Percentiles rank a stretch among this genome's conserved stretches.
These are phyloP conservation scores for Pilasporangium apinafurcum DNA, from an alignment of 352 stramenopile genomes.

Conservation along the genomic window DNA sequence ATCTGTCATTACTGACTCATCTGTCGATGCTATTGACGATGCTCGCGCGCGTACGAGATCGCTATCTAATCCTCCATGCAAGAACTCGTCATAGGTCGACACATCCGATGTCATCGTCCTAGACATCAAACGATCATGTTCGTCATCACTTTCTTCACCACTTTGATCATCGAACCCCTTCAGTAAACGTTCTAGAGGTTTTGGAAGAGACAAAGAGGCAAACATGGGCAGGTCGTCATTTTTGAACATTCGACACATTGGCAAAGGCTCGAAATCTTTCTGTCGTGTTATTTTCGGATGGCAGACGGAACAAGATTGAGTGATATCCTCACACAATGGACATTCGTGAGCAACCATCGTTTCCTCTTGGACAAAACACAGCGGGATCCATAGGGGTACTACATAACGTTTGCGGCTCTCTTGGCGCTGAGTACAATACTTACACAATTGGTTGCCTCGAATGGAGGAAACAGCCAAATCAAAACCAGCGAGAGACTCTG, in stretches of 20 bases:
- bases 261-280: slow-evolving; percentile 63
- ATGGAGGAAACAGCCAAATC: slow-evolving; percentile 31
- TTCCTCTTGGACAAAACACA: slow-evolving; percentile 80
- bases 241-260: slow-evolving; percentile 74
- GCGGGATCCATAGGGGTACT: slow-evolving; percentile 71
- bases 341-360: slow-evolving; percentile 70
- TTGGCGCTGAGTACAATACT: slow-evolving; percentile 54
- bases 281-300: slow-evolving; percentile 31
- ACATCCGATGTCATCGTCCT: slow-evolving; percentile 28
- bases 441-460: slow-evolving; percentile 43
- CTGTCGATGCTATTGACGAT: slow-evolving; percentile 43
- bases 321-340: slow-evolving; percentile 61
- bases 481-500: slow-evolving; percentile 26
- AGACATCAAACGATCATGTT: slow-evolving; percentile 17
- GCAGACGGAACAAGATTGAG: slow-evolving; percentile 53
- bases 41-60: slow-evolving; percentile 59
- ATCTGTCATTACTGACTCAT: slow-evolving; percentile 37
- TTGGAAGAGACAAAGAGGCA: slow-evolving; percentile 33
- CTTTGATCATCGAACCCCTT: slow-evolving; percentile 24
- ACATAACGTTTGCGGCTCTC: slow-evolving; percentile 65
- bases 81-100: slow-evolving; percentile 42
- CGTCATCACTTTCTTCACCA: slow-evolving; percentile 23
- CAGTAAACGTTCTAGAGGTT: slow-evolving; percentile 56
- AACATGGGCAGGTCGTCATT: slow-evolving; percentile 21
- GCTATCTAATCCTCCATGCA: slow-evolving; percentile 50